These are phyloP conservation scores for Ganoderma sinense DNA, from an alignment of 1,284 basidiomycete genomes.

Conservation along the genomic window DNA sequence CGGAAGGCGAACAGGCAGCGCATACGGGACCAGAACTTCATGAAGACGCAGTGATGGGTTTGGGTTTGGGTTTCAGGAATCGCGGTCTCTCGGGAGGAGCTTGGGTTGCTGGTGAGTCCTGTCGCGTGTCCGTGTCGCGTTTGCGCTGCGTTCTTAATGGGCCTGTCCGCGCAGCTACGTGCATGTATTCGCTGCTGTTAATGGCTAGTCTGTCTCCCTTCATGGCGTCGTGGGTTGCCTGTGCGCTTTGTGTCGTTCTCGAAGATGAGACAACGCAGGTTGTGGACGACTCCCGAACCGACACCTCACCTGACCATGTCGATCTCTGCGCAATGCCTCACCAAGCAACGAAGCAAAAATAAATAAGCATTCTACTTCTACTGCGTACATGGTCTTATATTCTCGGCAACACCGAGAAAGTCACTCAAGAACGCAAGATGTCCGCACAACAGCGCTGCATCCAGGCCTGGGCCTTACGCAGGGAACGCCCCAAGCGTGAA, in stretches of 20 bases:
- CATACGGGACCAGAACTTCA: conserved; percentile 80
- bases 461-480: conserved; percentile 38
- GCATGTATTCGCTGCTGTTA: conserved; percentile 24
- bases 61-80: neutral
- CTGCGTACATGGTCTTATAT: neutral
- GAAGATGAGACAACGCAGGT: neutral
- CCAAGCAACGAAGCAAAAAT: neutral
- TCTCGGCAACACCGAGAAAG: neutral
- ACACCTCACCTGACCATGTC: neutral
- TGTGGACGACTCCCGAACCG: neutral
- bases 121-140: neutral
- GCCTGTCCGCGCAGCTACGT: conserved; percentile 7
- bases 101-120: conserved; percentile 21
- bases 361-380: neutral
- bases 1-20: conserved; percentile 66
- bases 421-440: neutral
- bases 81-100: conserved; percentile 5
- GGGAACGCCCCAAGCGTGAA: conserved; percentile 76
- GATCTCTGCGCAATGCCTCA: neutral
- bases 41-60: conserved; percentile 68
- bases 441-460: neutral
- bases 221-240: neutral
- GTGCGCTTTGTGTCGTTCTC: neutral
- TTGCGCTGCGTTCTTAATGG: neutral
- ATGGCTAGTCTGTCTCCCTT: conserved; percentile 11